A percentile compares a stretch with the other conserved stretches of the same genome.
Evolutionary conservation across 352 stramenopile species (phyloP).

Genomic region (Globisporangium camurandrum): DNA sequence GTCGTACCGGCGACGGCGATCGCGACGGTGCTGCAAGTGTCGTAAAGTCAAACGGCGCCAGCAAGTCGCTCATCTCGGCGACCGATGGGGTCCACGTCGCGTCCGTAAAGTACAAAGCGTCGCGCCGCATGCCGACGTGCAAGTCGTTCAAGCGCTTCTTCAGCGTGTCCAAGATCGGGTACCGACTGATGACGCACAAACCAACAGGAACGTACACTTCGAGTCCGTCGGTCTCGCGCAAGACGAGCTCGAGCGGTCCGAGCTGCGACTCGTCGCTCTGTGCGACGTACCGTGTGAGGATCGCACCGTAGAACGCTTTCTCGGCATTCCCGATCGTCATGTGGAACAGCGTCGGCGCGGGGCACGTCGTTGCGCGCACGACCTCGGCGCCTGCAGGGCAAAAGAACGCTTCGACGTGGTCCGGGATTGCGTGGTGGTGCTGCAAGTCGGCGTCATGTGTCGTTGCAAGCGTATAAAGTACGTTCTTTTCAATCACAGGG

Average conservation of each 20-base stretch:
- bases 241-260: slow-evolving; percentile 62
- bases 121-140: slow-evolving; percentile 47
- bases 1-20: too few species aligned
- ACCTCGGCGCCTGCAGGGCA: slow-evolving; percentile 51
- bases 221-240: slow-evolving; percentile 76
- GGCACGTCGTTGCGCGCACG: slow-evolving; percentile 44
- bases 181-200: slow-evolving; percentile 76
- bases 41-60: slow-evolving; percentile 61
- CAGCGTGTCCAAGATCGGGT: slow-evolving; percentile 74
- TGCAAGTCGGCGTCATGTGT: slow-evolving; percentile 55
- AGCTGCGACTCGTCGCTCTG: slow-evolving; percentile 60
- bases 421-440: slow-evolving; percentile 71
- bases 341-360: slow-evolving; percentile 66
- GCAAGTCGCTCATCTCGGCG: slow-evolving; percentile 48
- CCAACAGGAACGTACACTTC: slow-evolving; percentile 70
- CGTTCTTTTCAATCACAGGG: slow-evolving; percentile 53
- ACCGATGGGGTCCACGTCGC: slow-evolving; percentile 48
- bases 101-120: slow-evolving; percentile 45
- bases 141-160: slow-evolving; percentile 62
- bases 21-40: slow-evolving; percentile 9
- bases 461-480: slow-evolving; percentile 62
- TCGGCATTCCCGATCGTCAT: slow-evolving; percentile 80
- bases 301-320: slow-evolving; percentile 75
- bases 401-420: slow-evolving; percentile 82
- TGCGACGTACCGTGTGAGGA: slow-evolving; percentile 72